Percentiles rank a stretch among this genome's conserved stretches.
phyloP scores from a whole-genome alignment of 2,329 filamentous ascomycete genomes.

The Alternaria conjuncta region DNA sequence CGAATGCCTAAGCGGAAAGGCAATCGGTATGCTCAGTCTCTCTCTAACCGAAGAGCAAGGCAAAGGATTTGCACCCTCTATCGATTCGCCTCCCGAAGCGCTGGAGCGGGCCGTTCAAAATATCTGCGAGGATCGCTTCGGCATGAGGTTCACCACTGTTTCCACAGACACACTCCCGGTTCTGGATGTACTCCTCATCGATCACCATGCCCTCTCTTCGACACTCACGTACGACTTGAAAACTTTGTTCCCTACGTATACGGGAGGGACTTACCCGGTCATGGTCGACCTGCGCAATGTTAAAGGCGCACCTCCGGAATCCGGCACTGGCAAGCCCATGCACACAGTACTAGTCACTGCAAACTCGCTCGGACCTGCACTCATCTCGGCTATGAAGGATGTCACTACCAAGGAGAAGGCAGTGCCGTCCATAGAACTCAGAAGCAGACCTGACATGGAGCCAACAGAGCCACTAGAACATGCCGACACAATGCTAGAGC shows the following conservation, averaged over 20 bases:
- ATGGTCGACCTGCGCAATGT: conserved; percentile 2
- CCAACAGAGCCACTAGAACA: neutral
- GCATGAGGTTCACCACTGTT: conserved; percentile 2
- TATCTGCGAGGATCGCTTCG: conserved; percentile 7
- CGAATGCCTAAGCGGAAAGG: neutral
- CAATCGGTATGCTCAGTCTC: conserved; percentile 4
- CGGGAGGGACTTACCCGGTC: neutral
- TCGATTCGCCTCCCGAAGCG: neutral
- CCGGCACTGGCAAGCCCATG: neutral
- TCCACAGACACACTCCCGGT: neutral
- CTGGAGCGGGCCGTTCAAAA: conserved; percentile 7
- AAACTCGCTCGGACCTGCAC: neutral
- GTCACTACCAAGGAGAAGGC: neutral
- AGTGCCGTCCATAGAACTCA: neutral
- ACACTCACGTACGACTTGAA: neutral
- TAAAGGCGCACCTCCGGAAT: neutral
- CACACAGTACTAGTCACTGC: conserved; percentile 1
- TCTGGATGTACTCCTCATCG: conserved; percentile 6
- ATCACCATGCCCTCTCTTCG: conserved; percentile 2
- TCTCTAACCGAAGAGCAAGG: neutral
- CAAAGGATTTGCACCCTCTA: neutral
- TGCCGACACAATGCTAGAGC: neutral
- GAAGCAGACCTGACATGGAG: neutral
- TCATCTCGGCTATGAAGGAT: conserved; percentile 2
- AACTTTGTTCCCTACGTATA: neutral